These are phyloP conservation scores for Ananas comosus DNA, from an alignment of 176 grass and related monocot species.

Conservation along the genomic window DNA sequence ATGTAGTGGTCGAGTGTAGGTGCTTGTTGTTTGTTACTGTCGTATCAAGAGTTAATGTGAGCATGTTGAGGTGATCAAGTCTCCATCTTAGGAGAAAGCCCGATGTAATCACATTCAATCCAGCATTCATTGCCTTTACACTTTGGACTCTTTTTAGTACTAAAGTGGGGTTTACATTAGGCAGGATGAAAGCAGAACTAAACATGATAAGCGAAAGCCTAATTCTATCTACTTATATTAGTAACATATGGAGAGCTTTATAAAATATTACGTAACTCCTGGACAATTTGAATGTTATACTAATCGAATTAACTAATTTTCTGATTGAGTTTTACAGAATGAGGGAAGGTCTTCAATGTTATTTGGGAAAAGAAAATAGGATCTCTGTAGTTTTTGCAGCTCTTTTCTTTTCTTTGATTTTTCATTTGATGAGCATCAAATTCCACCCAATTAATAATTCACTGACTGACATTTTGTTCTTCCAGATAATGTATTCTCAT, in stretches of 20 bases:
- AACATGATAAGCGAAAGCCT: too few species aligned
- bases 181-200: too few species aligned
- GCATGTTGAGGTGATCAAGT: background rate
- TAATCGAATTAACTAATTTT: background rate
- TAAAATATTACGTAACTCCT: background rate
- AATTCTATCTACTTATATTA: too few species aligned
- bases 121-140: background rate
- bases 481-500: conserved; percentile 89
- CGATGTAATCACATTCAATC: background rate
- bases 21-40: too few species aligned
- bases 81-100: background rate
- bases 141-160: background rate
- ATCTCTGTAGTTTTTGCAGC: background rate
- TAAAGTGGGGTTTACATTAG: too few species aligned
- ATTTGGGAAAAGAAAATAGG: too few species aligned
- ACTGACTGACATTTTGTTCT: conserved; percentile 16
- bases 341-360: too few species aligned
- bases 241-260: too few species aligned
- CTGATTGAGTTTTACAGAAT: background rate
- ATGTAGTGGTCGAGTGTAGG: too few species aligned
- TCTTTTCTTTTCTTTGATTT: conserved; percentile 17
- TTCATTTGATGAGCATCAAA: conserved; percentile 2
- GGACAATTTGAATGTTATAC: background rate
- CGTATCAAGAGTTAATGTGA: background rate
- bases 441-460: conserved; percentile 1